Evolutionary conservation across 2,329 filamentous ascomycete species (phyloP).

Genomic region (Botrytis galanthina): DNA sequence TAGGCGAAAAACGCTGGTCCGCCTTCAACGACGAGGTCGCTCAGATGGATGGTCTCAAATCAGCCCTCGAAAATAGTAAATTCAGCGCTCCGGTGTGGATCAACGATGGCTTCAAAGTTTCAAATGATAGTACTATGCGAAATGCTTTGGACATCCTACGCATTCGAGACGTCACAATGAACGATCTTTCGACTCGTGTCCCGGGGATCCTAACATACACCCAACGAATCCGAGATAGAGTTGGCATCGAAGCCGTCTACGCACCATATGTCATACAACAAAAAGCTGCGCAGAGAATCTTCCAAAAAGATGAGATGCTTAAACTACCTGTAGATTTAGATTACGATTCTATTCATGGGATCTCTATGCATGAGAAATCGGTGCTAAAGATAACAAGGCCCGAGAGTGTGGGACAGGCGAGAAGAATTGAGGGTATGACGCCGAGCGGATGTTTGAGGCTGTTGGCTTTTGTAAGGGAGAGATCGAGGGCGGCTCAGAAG

Average conservation of each 20-base stretch:
- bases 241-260: slow-evolving; percentile 80
- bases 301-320: slow-evolving; percentile 74
- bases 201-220: slow-evolving; percentile 56
- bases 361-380: slow-evolving; percentile 77
- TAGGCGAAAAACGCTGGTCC: slow-evolving; percentile 76
- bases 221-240: slow-evolving; percentile 60
- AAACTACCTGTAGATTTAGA: slow-evolving; percentile 71
- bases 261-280: slow-evolving; percentile 82
- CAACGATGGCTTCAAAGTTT: slow-evolving; percentile 65
- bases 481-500: slow-evolving; percentile 24
- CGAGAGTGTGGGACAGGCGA: slow-evolving; percentile 84
- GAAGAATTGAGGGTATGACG: slow-evolving; percentile 78
- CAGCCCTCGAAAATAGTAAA: slow-evolving; percentile 55
- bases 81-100: slow-evolving; percentile 66
- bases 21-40: slow-evolving; percentile 62
- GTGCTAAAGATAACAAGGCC: slow-evolving; percentile 69
- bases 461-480: slow-evolving; percentile 54
- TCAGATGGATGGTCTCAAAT: slow-evolving; percentile 66
- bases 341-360: slow-evolving; percentile 68
- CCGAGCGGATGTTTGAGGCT: slow-evolving; percentile 59
- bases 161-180: slow-evolving; percentile 57
- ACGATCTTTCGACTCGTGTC: slow-evolving; percentile 56
- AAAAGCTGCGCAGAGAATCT: slow-evolving; percentile 59
- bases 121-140: slow-evolving; percentile 63
- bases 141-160: slow-evolving; percentile 79